Conservation (phyloP, 2,329 filamentous ascomycete genomes). For the Scytalidium lignicola region DNA sequence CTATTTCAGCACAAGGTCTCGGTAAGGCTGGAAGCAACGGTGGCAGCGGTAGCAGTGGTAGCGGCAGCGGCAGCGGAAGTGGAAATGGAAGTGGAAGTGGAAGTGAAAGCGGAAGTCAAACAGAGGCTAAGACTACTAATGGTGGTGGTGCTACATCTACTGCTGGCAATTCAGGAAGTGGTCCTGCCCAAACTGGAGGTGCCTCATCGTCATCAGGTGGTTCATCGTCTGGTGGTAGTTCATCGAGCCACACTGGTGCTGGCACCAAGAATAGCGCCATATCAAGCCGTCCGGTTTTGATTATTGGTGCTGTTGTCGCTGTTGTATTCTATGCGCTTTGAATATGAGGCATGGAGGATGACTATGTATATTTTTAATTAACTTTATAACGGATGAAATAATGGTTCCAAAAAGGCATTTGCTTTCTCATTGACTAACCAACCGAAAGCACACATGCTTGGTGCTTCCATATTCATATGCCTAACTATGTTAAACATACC, state of each 20-base stretch:
- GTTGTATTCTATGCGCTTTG: not conserved
- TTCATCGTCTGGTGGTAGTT: not conserved
- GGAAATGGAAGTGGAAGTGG: conserved; percentile 1
- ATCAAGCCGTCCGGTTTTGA: not conserved
- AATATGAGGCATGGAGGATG: not conserved
- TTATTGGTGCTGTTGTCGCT: not conserved
- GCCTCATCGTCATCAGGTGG: not conserved
- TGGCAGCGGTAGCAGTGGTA: not conserved
- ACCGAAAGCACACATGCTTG: too few relatives aligned
- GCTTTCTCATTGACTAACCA: too few relatives aligned
- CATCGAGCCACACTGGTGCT: not conserved
- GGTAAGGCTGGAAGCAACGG: not conserved
- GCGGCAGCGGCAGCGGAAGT: not conserved
- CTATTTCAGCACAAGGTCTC: conserved; percentile 26
- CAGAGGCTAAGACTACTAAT: not conserved
- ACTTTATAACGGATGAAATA: not conserved
- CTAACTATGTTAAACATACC: too few relatives aligned
- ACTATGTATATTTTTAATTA: not conserved
- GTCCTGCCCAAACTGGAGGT: not conserved
- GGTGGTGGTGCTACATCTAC: not conserved
- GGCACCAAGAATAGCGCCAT: not conserved
- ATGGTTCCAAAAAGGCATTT: not conserved
- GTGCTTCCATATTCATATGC: too few relatives aligned
- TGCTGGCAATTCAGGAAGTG: not conserved
- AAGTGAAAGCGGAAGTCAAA: not conserved